A percentile compares a stretch with the other conserved stretches of the same genome.
Evolutionary conservation across 192 early-diverging fungal genomes (phyloP).

Genomic region (Coemansia sp.): DNA sequence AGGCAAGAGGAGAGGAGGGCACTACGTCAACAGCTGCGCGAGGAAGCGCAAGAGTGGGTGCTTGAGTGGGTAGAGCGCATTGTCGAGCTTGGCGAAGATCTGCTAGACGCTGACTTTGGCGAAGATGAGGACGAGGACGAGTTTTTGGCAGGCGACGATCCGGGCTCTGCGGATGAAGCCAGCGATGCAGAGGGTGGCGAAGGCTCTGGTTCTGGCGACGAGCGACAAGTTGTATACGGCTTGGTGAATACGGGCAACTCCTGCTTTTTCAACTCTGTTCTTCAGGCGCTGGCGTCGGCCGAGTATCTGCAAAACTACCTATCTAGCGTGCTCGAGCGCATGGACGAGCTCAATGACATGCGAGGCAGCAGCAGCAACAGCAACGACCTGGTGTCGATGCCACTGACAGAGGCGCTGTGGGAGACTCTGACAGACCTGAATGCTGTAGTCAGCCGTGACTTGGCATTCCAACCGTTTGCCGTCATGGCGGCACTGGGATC

Average conservation of each 20-base stretch:
- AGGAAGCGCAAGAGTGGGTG: slow-evolving; percentile 55
- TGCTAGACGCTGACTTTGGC: slow-evolving; percentile 40
- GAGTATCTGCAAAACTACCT: slow-evolving; percentile 56
- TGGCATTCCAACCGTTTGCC: slow-evolving; percentile 63
- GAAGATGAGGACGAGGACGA: slow-evolving; percentile 54
- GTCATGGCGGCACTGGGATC: slow-evolving; percentile 66
- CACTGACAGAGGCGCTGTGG: slow-evolving; percentile 57
- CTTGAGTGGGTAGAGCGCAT: slow-evolving; percentile 46
- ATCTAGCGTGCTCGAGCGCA: slow-evolving; percentile 46
- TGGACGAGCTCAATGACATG: slow-evolving; percentile 53
- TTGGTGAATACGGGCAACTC: slow-evolving; percentile 91
- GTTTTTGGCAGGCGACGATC: slow-evolving; percentile 26
- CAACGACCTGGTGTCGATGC: slow-evolving; percentile 36
- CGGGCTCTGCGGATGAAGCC: slow-evolving; percentile 28
- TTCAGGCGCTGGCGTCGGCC: slow-evolving; percentile 72
- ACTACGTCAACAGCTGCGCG: slow-evolving; percentile 47
- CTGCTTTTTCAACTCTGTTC: slow-evolving; percentile 90
- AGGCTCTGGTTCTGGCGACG: slow-evolving; percentile 18
- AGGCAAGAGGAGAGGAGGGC: slow-evolving; percentile 52
- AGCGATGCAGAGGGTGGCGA: slow-evolving; percentile 26
- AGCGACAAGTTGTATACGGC: slow-evolving; percentile 63
- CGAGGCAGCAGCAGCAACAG: background rate
- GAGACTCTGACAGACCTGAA: slow-evolving; percentile 59
- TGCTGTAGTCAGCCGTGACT: slow-evolving; percentile 44
- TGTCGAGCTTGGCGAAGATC: slow-evolving; percentile 56